Evolutionary conservation across 176 grass and related monocot genomes (phyloP).

Genomic region (Eleusine indica): DNA sequence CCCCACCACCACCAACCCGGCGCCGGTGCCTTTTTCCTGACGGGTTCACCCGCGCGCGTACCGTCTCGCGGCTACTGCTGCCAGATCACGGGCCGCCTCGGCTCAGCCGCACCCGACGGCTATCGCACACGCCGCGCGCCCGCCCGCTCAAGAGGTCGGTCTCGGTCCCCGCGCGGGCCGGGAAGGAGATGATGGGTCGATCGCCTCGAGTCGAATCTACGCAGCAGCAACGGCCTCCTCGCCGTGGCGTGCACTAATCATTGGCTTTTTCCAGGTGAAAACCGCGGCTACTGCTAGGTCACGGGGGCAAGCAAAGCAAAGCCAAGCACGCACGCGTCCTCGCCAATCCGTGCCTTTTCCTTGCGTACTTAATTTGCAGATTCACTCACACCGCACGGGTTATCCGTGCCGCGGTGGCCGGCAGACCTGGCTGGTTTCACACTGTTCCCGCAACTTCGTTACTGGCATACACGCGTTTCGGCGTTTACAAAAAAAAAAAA

Average conservation of each 20-base stretch:
- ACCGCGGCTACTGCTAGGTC: neutral
- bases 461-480: too few species aligned
- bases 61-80: too few species aligned
- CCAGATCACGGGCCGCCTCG: too few species aligned
- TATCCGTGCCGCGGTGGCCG: neutral
- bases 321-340: neutral
- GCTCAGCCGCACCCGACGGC: neutral
- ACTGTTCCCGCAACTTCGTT: too few species aligned
- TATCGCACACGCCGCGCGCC: neutral
- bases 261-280: neutral
- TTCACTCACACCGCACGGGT: neutral
- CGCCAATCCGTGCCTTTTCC: neutral
- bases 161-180: neutral
- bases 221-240: neutral
- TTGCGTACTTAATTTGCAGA: neutral
- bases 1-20: too few species aligned
- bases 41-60: too few species aligned
- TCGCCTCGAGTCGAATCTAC: constrained; percentile 19
- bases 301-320: neutral
- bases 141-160: too few species aligned
- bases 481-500: neutral
- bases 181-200: neutral
- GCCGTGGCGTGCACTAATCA: constrained; percentile 28
- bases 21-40: too few species aligned
- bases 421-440: too few species aligned